Percentiles rank a stretch among this genome's conserved stretches.
Conservation (phyloP, 345 rosid species). For the Eucalyptus marginata region DNA sequence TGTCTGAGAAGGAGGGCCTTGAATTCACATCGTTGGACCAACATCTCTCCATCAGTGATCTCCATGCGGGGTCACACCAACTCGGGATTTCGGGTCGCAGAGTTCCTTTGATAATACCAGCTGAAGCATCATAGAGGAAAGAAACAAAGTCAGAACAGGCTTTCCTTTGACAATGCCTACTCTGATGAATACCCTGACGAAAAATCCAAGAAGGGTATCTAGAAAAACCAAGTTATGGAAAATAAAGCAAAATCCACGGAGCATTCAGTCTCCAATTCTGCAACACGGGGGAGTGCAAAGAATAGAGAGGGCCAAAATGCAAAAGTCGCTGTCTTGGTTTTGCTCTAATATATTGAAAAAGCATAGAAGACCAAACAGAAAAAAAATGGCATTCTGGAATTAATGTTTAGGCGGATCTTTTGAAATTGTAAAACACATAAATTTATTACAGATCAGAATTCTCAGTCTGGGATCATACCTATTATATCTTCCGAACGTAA, state of each 20-base stretch:
- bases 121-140: slow-evolving; percentile 2
- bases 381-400: neutral
- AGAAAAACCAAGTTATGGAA: neutral
- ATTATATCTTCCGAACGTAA: slow-evolving; percentile 21
- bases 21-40: slow-evolving; percentile 25
- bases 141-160: neutral
- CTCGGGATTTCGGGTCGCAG: slow-evolving; percentile 24
- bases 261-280: neutral
- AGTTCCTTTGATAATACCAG: slow-evolving; percentile 16
- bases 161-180: neutral
- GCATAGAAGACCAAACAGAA: neutral
- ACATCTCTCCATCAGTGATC: slow-evolving; percentile 40
- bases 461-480: slow-evolving; percentile 3
- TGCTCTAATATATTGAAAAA: neutral
- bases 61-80: slow-evolving; percentile 34
- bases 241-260: neutral
- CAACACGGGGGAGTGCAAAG: neutral
- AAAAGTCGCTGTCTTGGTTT: neutral
- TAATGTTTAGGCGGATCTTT: neutral
- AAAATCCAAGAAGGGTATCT: neutral
- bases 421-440: neutral
- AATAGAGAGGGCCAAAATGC: neutral
- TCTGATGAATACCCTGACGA: neutral
- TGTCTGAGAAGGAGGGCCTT: slow-evolving; percentile 35
- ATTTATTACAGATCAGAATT: neutral